Base-by-base conservation (phyloP, 768 basidiomycete species). In the Russula earlei region DNA sequence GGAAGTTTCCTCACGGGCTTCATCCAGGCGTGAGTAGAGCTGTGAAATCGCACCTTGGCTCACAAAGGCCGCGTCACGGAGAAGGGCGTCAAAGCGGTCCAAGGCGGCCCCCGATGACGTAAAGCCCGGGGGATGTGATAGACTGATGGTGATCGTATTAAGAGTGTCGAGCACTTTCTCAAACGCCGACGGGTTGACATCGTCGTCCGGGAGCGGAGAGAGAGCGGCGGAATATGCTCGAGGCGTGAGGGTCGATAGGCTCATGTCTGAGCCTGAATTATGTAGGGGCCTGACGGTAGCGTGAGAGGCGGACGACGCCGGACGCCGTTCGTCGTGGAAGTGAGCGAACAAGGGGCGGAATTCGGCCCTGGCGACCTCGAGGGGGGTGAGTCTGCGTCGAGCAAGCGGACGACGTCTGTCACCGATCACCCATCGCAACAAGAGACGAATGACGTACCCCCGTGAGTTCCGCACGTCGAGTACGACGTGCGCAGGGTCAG, bases 281-380 rank as follows among this genome's bases (percentile, higher is more conserved):
- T 77, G 77, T 48, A 82, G 74, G 10, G 69, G 69, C 38, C 65
- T 63, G 48, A 70, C 63, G 12, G 83, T 83, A 48, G 72, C 75
- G 56, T 72, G 74, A 9, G 82, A 85, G 31, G 79, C 67, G 27
- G 78, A 75, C 9, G 82, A 84, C 36, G 68, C 70, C 8, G 79
- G 71, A 17, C 81, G 77, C n/a, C 72, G 60, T 36, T 66, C 67
- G 47, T 77, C 77, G 5, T 70, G 68, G 22, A 78, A 75, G n/a
- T 72, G 64, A 37, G 77, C 79, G 65, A 88, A 88, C 2, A 78
- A 81, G 17, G 64, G 63, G n/a, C 79, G 77, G 56, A 85, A 84
- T 58, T 86, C 81, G 10, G 82, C 79, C 67, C 79, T 80, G 24
- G 79, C 80, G 9, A 88, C 79, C 56, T 88, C 83, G 34, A 80